Evolutionary conservation across 305 asterid genomes (phyloP).

Genomic region (Fraxinus paxiana): DNA sequence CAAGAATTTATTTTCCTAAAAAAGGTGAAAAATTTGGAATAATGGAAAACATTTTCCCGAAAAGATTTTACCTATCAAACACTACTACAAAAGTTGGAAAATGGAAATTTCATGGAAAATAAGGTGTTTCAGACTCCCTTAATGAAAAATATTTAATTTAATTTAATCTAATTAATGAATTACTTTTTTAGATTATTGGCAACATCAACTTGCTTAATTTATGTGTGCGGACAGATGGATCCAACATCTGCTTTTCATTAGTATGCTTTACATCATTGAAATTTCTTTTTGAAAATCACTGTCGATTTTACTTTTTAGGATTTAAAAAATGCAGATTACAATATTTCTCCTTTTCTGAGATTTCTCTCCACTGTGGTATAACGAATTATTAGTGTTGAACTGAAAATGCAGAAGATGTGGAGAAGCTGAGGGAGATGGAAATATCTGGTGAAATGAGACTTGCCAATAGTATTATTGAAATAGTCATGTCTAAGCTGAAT

Average conservation of each 20-base stretch:
- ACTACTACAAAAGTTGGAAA: too few relatives aligned
- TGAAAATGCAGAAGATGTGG: constrained; percentile 71
- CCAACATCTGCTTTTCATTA: background rate
- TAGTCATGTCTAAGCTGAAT: constrained; percentile 55
- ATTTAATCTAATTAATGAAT: background rate
- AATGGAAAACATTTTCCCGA: too few relatives aligned
- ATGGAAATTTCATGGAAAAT: too few relatives aligned
- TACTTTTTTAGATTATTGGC: background rate
- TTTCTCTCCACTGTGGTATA: background rate
- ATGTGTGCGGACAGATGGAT: background rate
- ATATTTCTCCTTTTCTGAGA: background rate
- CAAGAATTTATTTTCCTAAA: too few relatives aligned
- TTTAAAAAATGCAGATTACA: background rate
- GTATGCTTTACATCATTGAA: background rate
- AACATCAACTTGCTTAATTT: background rate
- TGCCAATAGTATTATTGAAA: constrained; percentile 46
- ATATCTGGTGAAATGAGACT: constrained; percentile 68
- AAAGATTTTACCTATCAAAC: too few relatives aligned
- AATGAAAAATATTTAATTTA: background rate
- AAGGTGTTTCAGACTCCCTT: background rate
- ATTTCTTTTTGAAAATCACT: background rate
- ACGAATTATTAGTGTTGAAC: background rate
- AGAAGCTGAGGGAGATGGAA: constrained; percentile 75
- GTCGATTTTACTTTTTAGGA: background rate
- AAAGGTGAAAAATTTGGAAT: too few relatives aligned